These are phyloP conservation scores for Calcarisporium arbuscula DNA, from an alignment of 2,329 filamentous ascomycete species.

Conservation along the genomic window DNA sequence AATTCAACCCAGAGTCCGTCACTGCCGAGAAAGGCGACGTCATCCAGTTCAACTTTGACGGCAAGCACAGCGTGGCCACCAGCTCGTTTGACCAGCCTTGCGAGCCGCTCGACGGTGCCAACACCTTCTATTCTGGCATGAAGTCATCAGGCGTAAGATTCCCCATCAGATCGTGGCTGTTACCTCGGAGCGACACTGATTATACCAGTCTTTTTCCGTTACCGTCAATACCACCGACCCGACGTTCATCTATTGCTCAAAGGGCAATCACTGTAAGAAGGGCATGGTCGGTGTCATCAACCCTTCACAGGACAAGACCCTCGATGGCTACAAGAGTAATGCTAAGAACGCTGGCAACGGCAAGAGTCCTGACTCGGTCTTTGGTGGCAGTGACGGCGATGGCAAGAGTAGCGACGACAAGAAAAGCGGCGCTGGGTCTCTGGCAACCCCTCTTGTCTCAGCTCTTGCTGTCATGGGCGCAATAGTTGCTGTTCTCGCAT, in stretches of 20 bases:
- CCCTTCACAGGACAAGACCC: conserved; percentile 11
- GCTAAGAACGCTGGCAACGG: conserved; percentile 8
- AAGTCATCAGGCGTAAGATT: conserved; percentile 5
- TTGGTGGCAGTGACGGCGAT: no score
- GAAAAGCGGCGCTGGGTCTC: no score
- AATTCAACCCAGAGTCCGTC: conserved; percentile 37
- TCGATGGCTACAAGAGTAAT: conserved; percentile 10
- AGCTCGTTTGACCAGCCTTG: conserved; percentile 43
- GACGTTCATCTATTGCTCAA: conserved; percentile 22
- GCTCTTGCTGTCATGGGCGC: no score
- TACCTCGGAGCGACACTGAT: no score
- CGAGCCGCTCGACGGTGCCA: conserved; percentile 22
- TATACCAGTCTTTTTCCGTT: conserved; percentile 15
- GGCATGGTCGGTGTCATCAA: conserved; percentile 25
- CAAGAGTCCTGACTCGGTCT: conserved; percentile 4
- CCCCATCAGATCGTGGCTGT: no score
- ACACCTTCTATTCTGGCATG: conserved; percentile 30
- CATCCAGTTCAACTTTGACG: conserved; percentile 48
- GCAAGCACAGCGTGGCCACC: conserved; percentile 44
- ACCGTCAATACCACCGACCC: conserved; percentile 20
- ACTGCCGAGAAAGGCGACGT: conserved; percentile 39
- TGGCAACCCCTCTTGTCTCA: no score
- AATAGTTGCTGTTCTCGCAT: no score
- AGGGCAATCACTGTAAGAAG: conserved; percentile 17
- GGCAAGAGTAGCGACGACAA: no score